Base-by-base conservation (phyloP, 352 stramenopile species). In the Peronospora farinosa region DNA sequence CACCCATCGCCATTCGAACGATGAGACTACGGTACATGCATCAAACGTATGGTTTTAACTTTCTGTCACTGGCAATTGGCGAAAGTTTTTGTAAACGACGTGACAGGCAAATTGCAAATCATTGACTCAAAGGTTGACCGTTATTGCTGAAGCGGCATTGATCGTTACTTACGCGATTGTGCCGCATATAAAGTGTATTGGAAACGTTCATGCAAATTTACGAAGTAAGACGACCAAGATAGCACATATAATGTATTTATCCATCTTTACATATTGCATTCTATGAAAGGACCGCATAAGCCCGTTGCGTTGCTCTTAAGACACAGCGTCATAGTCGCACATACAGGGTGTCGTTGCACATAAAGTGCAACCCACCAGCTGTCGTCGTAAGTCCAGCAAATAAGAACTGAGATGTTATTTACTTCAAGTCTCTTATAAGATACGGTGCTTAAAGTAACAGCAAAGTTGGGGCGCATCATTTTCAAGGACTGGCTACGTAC, bases 341-440 rank as follows among this genome's bases (percentile, higher is more conserved):
- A 12, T 15, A 7, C 11, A n/a, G n/a, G n/a, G n/a, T n/a, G n/a
- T n/a, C n/a, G 28, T 32, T 3, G 36, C 15, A 21, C 36, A 12
- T 15, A 7, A 1, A 9, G 23, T 21, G 23, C 40, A 27, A 42
- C 8, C 28, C 42, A 39, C 13, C 42, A 40, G 10, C 21, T 25
- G 27, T 38, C 15, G n/a, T 39, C n/a, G 2, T 19, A 3, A 5
- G 25, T 38, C 10, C 30, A 21, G 16, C 28, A 49, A 40, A 49
- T 40, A 30, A 49, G 42, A 49, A 49, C 42, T 49, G 42, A 49
- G 42, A 49, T 49, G 30, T 48, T 49, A 32, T 49, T 7, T 30
- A 21, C 9, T 3, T 27, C n/a, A 47, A 47, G 21, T 47, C 27
- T 48, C 30, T n/a, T 16, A 7, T 2, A 25, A 27, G 16, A 23